Percentiles rank a stretch among this genome's conserved stretches.
Evolutionary conservation across 208 protist genomes (phyloP).

Genomic region (Entamoeba moshkovskii): DNA sequence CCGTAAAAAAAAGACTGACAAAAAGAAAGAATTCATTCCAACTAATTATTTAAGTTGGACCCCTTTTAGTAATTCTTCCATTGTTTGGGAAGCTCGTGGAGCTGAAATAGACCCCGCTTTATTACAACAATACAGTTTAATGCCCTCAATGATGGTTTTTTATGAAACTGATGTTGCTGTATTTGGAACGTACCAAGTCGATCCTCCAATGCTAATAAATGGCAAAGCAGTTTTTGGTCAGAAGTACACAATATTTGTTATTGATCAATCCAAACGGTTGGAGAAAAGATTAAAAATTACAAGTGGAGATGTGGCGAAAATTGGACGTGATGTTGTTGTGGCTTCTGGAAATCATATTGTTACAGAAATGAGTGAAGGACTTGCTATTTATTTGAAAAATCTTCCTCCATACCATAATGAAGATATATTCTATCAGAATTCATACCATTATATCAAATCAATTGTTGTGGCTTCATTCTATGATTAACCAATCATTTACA

Average conservation of each 20-base stretch:
- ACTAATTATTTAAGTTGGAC: neutral
- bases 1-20: neutral
- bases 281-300: neutral
- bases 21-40: neutral
- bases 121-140: neutral
- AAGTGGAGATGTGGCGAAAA: neutral
- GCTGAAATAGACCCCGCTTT: neutral
- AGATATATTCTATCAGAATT: neutral
- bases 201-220: neutral
- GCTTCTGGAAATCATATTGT: neutral
- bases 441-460: neutral
- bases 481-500: neutral
- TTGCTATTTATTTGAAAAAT: neutral
- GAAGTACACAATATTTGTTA: neutral
- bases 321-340: neutral
- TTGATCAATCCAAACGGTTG: neutral
- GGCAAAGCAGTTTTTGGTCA: neutral
- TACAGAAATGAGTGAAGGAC: neutral
- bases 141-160: neutral
- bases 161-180: neutral
- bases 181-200: neutral
- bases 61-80: neutral
- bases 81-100: neutral
- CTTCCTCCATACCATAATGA: neutral
- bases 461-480: neutral